Base-by-base conservation (phyloP, 2,329 filamentous ascomycete species). In the Fusarium praegraminearum region DNA sequence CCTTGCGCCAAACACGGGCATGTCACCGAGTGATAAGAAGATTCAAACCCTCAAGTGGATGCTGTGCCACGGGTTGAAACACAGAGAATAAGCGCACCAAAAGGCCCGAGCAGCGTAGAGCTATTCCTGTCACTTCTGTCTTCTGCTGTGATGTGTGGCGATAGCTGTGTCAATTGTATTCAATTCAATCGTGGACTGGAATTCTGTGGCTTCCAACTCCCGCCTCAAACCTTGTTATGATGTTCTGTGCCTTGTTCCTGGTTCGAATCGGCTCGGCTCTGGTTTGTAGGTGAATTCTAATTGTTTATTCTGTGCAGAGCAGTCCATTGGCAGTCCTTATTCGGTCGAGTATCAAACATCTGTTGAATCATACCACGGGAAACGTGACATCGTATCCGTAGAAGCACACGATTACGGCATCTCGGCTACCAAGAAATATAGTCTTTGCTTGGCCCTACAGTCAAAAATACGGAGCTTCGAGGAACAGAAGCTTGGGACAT, bases 151-250 rank as follows among this genome's bases (percentile, higher is more conserved):
- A 62, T 22, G 24, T 24, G 28, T 61, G 62, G 58, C 43, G 33
- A 68, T 54, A 45, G 10, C 16, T 26, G 7, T 46, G n/a, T 32
- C 18, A 10, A 46, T 15, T 38, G 15, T 16, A 20, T 52, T 61
- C 28, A 40, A 40, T 54, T 32, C 20, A 35, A 52, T 40, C 36
- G 20, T 36, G 43, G 46, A 35, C 20, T 61, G 67, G 67, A 70
- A 70, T 70, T 51, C 24, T 47, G 67, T 71, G 67, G 67, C 67
- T 54, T 43, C 38, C 54, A 32, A 57, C 43, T 70, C 67, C 67
- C 58, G 54, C 57, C 22, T 41, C 13, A 52, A 64, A 64, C 50
- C 41, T 60, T 58, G 46, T 40, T 54, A 15, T 40, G 36, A 20
- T 28, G 3, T n/a, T 51, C 22, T 30, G 55, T 49, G 43, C 43